Conservation (phyloP, 495 filamentous ascomycete genomes). For the Aspergillus taichungensis region DNA sequence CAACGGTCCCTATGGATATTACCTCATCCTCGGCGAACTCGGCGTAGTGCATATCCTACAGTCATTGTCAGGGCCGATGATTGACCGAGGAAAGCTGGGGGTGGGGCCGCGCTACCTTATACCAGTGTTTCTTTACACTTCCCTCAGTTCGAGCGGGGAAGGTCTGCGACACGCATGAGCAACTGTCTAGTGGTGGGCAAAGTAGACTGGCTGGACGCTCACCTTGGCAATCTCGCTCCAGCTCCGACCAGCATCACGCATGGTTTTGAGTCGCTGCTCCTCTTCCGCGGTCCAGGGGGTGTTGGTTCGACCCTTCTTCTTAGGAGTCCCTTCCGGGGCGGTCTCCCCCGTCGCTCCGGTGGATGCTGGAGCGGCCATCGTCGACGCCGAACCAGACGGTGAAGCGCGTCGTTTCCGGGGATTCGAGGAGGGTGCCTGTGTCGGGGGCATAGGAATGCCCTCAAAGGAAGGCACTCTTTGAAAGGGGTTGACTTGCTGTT, state of each 20-base stretch:
- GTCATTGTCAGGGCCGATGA: slow-evolving; percentile 17
- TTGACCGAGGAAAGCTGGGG: slow-evolving; percentile 2
- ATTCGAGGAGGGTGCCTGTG: slow-evolving; percentile 26
- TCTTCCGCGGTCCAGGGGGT: slow-evolving; percentile 96
- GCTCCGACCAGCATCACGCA: slow-evolving; percentile 87
- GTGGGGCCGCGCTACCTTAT: slow-evolving; percentile 60
- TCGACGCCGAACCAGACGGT: slow-evolving; percentile 21
- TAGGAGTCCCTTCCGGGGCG: slow-evolving; percentile 46
- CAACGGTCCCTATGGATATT: slow-evolving; percentile 20
- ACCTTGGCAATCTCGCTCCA: slow-evolving; percentile 99
- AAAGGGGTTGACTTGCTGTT: slow-evolving; percentile 38
- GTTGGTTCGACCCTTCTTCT: slow-evolving; percentile 91
- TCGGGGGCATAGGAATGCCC: slow-evolving; percentile 32
- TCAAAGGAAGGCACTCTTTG: slow-evolving; percentile 31
- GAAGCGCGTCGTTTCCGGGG: slow-evolving; percentile 41
- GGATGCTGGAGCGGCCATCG: slow-evolving; percentile 23
- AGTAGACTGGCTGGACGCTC: slow-evolving; percentile 1
- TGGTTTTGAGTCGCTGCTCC: slow-evolving; percentile 81
- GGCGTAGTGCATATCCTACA: slow-evolving; percentile 95
- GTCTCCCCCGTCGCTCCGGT: slow-evolving; percentile 17
- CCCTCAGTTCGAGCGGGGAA: slow-evolving; percentile 92
- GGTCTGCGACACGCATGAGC: slow-evolving; percentile 46
- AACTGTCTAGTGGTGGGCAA: slow-evolving; percentile 4
- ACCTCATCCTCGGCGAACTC: slow-evolving; percentile 99
- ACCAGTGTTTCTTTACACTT: slow-evolving; percentile 99